phyloP scores from a whole-genome alignment of 768 basidiomycete species.

The Astraeus odoratus region DNA sequence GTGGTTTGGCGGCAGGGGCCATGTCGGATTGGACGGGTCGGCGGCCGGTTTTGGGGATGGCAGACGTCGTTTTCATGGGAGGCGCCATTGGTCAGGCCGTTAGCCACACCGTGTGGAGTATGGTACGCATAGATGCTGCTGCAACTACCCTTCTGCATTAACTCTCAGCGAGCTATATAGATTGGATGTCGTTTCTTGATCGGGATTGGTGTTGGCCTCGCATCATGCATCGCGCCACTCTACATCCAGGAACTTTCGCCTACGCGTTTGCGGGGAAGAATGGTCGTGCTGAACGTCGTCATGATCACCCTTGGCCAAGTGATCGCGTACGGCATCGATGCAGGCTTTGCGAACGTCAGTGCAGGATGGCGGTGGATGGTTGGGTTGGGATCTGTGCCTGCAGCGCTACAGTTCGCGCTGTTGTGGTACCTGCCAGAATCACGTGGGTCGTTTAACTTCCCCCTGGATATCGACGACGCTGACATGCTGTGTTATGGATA shows the following conservation, averaged over 20 bases:
- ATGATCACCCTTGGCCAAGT: slow-evolving; percentile 80
- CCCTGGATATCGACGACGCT: neutral
- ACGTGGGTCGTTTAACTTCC: slow-evolving; percentile 43
- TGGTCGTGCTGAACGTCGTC: slow-evolving; percentile 80
- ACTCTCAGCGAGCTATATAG: slow-evolving; percentile 22
- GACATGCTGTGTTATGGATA: neutral
- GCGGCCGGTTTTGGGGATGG: slow-evolving; percentile 54
- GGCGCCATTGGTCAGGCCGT: slow-evolving; percentile 70
- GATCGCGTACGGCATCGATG: slow-evolving; percentile 68
- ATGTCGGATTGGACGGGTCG: slow-evolving; percentile 69
- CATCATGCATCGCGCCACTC: slow-evolving; percentile 71
- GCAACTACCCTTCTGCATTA: neutral
- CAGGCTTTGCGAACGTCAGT: slow-evolving; percentile 50
- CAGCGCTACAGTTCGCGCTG: slow-evolving; percentile 53
- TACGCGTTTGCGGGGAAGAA: slow-evolving; percentile 62
- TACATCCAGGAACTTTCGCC: slow-evolving; percentile 84
- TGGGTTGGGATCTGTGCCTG: slow-evolving; percentile 65
- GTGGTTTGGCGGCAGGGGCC: slow-evolving; percentile 63
- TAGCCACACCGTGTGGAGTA: slow-evolving; percentile 60
- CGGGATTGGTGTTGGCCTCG: slow-evolving; percentile 67
- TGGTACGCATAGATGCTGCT: slow-evolving; percentile 37
- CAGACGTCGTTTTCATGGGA: slow-evolving; percentile 67
- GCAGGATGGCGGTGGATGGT: slow-evolving; percentile 84
- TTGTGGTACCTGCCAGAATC: slow-evolving; percentile 71
- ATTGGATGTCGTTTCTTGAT: slow-evolving; percentile 70